A percentile compares a stretch with the other conserved stretches of the same genome.
phyloP scores from a whole-genome alignment of 768 basidiomycete genomes.

The Mycena alexandri region DNA sequence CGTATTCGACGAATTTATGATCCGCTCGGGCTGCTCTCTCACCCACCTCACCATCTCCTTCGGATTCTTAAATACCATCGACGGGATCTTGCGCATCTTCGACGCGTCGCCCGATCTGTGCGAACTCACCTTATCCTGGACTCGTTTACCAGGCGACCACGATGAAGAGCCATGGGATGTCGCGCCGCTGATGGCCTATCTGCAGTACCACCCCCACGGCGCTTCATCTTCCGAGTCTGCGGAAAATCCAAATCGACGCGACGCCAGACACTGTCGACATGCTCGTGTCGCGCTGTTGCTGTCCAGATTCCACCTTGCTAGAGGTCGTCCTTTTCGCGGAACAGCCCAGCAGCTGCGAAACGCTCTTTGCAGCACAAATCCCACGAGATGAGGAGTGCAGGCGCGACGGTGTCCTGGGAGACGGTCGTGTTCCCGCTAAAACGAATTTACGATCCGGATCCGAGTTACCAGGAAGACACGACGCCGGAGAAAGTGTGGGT shows the following conservation, averaged over 20 bases:
- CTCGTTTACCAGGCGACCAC: neutral
- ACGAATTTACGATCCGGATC: constrained; percentile 14
- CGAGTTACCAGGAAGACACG: neutral
- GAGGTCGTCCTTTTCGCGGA: constrained; percentile 8
- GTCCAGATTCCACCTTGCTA: neutral
- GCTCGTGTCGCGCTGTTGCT: constrained; percentile 4
- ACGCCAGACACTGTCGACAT: constrained; percentile 3
- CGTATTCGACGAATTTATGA: constrained; percentile 4
- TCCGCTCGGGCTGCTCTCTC: constrained; percentile 1
- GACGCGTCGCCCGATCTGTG: neutral
- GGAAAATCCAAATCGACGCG: neutral
- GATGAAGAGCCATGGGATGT: neutral
- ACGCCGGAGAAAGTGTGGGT: neutral
- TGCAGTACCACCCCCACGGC: neutral
- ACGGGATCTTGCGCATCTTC: neutral
- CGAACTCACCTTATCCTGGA: constrained; percentile 11
- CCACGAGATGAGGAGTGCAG: neutral
- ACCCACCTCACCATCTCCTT: constrained; percentile 4
- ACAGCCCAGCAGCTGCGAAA: constrained; percentile 13
- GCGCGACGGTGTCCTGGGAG: neutral
- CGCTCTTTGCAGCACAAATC: constrained; percentile 3
- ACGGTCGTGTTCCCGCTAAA: neutral
- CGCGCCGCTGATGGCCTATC: neutral
- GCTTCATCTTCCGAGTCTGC: neutral
- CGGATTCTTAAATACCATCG: neutral